Evolutionary conservation across 2,329 filamentous ascomycete genomes (phyloP).

Genomic region (Aspergillus novoparasiticus): DNA sequence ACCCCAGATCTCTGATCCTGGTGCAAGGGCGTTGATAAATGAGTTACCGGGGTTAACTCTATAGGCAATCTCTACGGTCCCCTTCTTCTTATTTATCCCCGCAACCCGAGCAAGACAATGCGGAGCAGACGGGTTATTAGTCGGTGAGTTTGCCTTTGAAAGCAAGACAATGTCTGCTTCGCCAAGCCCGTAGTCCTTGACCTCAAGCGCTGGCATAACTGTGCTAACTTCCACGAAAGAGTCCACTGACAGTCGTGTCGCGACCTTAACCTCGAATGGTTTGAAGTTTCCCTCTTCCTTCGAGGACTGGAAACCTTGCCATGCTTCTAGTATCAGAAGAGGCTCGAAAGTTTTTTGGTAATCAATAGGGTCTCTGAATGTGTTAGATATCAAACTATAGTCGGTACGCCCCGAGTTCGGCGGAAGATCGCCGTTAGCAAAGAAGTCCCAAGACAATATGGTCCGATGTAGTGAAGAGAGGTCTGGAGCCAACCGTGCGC

Average conservation of each 20-base stretch:
- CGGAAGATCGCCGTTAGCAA: slow-evolving; percentile 83
- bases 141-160: slow-evolving; percentile 71
- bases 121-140: slow-evolving; percentile 65
- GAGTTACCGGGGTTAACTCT: slow-evolving; percentile 71
- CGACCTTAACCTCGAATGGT: slow-evolving; percentile 83
- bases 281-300: slow-evolving; percentile 83
- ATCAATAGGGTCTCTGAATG: slow-evolving; percentile 72
- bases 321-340: slow-evolving; percentile 87
- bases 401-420: slow-evolving; percentile 69
- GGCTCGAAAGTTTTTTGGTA: slow-evolving; percentile 93
- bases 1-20: slow-evolving; percentile 70
- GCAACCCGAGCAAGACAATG: slow-evolving; percentile 87
- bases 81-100: slow-evolving; percentile 78
- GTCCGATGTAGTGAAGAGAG: slow-evolving; percentile 81
- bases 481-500: slow-evolving; percentile 86
- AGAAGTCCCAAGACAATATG: slow-evolving; percentile 93
- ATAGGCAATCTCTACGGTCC: slow-evolving; percentile 80
- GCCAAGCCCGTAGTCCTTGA: slow-evolving; percentile 70
- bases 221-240: slow-evolving; percentile 91
- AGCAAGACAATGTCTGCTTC: slow-evolving; percentile 90
- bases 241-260: slow-evolving; percentile 87
- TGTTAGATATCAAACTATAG: slow-evolving; percentile 75
- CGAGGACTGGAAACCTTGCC: slow-evolving; percentile 88
- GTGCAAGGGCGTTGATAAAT: slow-evolving; percentile 66
- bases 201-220: slow-evolving; percentile 69